Base-by-base conservation (phyloP, 805 yeast species). In the Saturnispora besseyi region DNA sequence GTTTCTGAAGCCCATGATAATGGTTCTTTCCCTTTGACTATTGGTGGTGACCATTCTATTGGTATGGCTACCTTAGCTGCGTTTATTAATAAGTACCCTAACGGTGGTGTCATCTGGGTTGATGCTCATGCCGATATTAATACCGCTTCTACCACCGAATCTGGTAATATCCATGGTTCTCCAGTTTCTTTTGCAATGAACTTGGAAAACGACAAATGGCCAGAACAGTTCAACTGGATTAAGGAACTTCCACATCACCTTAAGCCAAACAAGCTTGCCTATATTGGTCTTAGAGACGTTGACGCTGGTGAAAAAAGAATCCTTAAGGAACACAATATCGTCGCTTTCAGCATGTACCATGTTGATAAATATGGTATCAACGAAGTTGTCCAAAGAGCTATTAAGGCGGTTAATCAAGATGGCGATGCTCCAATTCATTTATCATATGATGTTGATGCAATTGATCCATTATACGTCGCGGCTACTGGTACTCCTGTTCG, bases 121-220 rank as follows among this genome's bases (percentile, higher is more conserved):
- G 99, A 91, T 68, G 99, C 99, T 0, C 99, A 91, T 66, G 96
- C 98, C 18, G 99, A 91, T 66, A 84, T 93, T 64, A 93, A 93
- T 72, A 84, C 97, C 1, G 87, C 96, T 10, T 72, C 74, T 33
- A 79, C 88, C 8, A 82, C 97, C 2, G 84, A 77, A 29, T 80
- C 91, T 7, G 98, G 98, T 40, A 93, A 91, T 66, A 73, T 91
- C 59, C 99, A 91, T 66, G 99, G 99, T 5, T 90, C 97, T 65
- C 99, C 99, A 2, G 88, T 91, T 33, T 79, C 96, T 3, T 93
- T 93, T 63, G 72, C 91, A 50, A 73, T 89, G 78, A 97, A 97
- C 2, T 71, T 90, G 48, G 87, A 85, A 56, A 65, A 69, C 48
- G 81, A 77, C 36, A 63, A 75, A 18, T 81, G 78, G 68, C 95